phyloP scores from a whole-genome alignment of 2,329 filamentous ascomycete species.

The Fusarium zealandicum region DNA sequence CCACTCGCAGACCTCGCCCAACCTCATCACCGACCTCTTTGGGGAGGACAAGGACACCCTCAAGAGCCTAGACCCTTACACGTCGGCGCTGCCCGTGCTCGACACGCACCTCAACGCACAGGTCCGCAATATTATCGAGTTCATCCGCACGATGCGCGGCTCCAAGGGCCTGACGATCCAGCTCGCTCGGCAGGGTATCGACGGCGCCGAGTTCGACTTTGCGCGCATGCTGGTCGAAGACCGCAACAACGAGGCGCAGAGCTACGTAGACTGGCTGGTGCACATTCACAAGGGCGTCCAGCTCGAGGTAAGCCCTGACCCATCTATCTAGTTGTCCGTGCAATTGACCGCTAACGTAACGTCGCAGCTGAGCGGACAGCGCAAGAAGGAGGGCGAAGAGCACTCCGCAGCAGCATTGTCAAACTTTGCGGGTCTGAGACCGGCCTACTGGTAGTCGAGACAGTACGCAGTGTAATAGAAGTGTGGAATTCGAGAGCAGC shows the following conservation, averaged over 20 bases:
- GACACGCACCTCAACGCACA: slow-evolving; percentile 94
- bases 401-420: slow-evolving; percentile 54
- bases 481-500: slow-evolving; percentile 21
- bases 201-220: slow-evolving; percentile 97
- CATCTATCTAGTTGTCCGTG: not conserved
- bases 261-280: slow-evolving; percentile 98
- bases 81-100: slow-evolving; percentile 79
- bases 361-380: slow-evolving; percentile 69
- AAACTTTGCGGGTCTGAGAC: slow-evolving; percentile 65
- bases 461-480: slow-evolving; percentile 21
- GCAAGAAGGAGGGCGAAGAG: slow-evolving; percentile 71
- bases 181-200: slow-evolving; percentile 88
- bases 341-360: slow-evolving; percentile 18
- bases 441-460: slow-evolving; percentile 63
- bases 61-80: slow-evolving; percentile 81
- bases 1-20: slow-evolving; percentile 89
- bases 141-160: slow-evolving; percentile 79
- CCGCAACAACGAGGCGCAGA: slow-evolving; percentile 95
- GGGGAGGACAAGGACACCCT: slow-evolving; percentile 75
- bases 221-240: slow-evolving; percentile 91
- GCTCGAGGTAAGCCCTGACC: slow-evolving; percentile 70
- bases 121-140: slow-evolving; percentile 91
- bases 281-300: slow-evolving; percentile 93
- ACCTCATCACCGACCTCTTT: slow-evolving; percentile 89
- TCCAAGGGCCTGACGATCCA: slow-evolving; percentile 90